A percentile compares a stretch with the other conserved stretches of the same genome.
Evolutionary conservation across 495 filamentous ascomycete species (phyloP).

Genomic region (Mycothermus thermophilus): DNA sequence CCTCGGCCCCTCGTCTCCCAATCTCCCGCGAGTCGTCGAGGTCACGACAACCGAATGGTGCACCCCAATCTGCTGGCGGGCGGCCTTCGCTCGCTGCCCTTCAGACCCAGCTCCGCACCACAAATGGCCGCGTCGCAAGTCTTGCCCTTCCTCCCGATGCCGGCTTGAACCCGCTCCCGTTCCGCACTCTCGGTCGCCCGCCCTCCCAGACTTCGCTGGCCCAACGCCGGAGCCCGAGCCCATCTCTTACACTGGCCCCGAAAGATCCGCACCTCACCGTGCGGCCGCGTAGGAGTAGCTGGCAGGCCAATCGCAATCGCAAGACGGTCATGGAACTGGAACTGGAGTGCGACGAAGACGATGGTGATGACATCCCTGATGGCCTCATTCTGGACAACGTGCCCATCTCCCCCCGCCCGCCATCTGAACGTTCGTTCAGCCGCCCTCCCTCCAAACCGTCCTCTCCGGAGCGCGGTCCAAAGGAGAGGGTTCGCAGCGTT

Average conservation of each 20-base stretch:
- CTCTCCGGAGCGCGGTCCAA: constrained; percentile 43
- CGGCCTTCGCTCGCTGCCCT: constrained; percentile 10
- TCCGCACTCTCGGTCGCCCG: constrained; percentile 24
- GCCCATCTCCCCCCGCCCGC: constrained; percentile 77
- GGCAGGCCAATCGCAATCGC: constrained; percentile 52
- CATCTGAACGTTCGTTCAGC: constrained; percentile 45
- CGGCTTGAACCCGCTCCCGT: constrained; percentile 17
- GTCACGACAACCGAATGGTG: no score
- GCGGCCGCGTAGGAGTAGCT: constrained; percentile 45
- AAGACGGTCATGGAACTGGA: constrained; percentile 73
- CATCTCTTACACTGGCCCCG: constrained; percentile 26
- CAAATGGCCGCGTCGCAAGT: constrained; percentile 21
- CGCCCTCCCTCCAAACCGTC: constrained; percentile 34
- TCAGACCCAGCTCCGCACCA: constrained; percentile 17
- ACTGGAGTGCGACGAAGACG: constrained; percentile 78
- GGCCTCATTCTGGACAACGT: constrained; percentile 88
- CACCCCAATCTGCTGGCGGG: no score
- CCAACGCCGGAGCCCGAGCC: constrained; percentile 28
- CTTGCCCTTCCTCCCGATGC: constrained; percentile 20
- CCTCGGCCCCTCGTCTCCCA: constrained; percentile 20
- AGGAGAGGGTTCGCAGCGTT: constrained; percentile 35
- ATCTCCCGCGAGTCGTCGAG: constrained; percentile 15
- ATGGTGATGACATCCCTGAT: constrained; percentile 75
- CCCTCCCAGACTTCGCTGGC: constrained; percentile 17
- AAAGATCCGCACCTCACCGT: constrained; percentile 30